Evolutionary conservation across 2,329 filamentous ascomycete species (phyloP).

Genomic region (Aspergillus nomiae): DNA sequence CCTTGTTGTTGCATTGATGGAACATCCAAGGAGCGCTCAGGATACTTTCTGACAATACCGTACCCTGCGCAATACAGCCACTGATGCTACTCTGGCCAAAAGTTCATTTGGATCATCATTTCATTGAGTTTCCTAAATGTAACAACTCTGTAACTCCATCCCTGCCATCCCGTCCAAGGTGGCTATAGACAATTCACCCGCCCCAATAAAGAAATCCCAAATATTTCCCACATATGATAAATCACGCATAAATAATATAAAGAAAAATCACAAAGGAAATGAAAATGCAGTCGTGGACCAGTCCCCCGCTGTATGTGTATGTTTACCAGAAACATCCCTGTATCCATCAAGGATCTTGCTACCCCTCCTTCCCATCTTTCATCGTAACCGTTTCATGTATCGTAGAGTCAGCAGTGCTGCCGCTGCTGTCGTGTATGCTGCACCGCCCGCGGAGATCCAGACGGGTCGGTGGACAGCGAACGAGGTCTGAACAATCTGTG

Average conservation of each 20-base stretch:
- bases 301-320: conserved; percentile 7
- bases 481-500: conserved; percentile 31
- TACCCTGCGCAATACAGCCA: not conserved
- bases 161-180: conserved; percentile 1
- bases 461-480: conserved; percentile 35
- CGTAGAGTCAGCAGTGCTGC: conserved; percentile 36
- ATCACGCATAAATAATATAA: not conserved
- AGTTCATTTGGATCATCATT: not conserved
- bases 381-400: conserved; percentile 29
- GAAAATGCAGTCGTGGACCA: not conserved
- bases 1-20: not conserved
- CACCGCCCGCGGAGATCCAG: conserved; percentile 34
- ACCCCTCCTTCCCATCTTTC: not conserved
- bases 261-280: not conserved
- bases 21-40: too few species aligned
- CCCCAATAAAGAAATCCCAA: not conserved
- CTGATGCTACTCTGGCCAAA: not conserved
- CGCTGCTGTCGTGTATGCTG: conserved; percentile 33
- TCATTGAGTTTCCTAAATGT: not conserved
- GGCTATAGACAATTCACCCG: not conserved
- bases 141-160: conserved; percentile 6
- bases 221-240: not conserved
- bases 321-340: conserved; percentile 3
- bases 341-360: not conserved
- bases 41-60: not conserved